Conservation (phyloP, 345 rosid genomes). For the Eucalyptus melliodora region DNA sequence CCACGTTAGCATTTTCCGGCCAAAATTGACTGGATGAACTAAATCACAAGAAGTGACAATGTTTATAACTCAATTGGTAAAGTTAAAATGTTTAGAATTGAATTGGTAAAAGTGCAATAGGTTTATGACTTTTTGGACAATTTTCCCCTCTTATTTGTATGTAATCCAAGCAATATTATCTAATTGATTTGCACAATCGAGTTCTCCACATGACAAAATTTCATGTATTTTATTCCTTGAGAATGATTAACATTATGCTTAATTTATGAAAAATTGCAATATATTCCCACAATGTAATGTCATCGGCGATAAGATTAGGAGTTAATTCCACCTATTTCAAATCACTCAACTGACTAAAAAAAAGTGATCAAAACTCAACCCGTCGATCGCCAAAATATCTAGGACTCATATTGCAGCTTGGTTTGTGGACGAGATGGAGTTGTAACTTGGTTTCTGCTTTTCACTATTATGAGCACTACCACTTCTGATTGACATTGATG, state of each 20-base stretch:
- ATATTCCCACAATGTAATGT: background rate
- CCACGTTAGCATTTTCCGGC: too few relatives aligned
- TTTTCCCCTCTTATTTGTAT: background rate
- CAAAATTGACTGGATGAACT: too few relatives aligned
- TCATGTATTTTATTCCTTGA: background rate
- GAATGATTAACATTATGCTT: background rate
- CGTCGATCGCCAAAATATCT: background rate
- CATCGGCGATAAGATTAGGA: background rate
- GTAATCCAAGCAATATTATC: background rate
- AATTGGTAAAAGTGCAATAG: too few relatives aligned
- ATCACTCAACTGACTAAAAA: background rate
- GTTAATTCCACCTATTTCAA: background rate
- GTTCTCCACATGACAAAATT: background rate
- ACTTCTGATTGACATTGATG: background rate
- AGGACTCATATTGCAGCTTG: background rate
- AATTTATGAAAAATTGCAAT: background rate
- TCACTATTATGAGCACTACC: background rate
- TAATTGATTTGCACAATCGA: background rate
- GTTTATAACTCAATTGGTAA: too few relatives aligned
- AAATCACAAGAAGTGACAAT: too few relatives aligned
- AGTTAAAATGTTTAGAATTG: too few relatives aligned
- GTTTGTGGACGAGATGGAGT: background rate
- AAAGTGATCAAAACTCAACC: background rate
- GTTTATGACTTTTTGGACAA: too few relatives aligned
- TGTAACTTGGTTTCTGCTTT: background rate